These are phyloP conservation scores for Luffa aegyptiaca DNA, from an alignment of 306 rosid genomes.

Conservation along the genomic window DNA sequence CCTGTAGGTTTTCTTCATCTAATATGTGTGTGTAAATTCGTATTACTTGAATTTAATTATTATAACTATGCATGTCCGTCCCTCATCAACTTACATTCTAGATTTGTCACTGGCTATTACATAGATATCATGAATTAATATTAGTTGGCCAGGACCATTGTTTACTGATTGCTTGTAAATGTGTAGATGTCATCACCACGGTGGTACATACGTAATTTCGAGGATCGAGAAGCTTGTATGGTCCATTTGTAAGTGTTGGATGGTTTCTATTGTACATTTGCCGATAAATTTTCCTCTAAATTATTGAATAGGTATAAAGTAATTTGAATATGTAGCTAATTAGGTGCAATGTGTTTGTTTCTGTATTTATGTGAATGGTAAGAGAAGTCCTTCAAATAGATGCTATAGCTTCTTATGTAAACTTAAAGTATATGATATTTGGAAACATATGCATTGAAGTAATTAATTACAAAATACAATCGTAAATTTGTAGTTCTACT, in stretches of 20 bases:
- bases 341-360: neutral
- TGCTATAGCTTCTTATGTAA: neutral
- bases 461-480: neutral
- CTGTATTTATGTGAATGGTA: neutral
- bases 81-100: neutral
- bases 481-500: neutral
- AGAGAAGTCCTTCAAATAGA: neutral
- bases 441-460: neutral
- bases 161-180: slow-evolving; percentile 15
- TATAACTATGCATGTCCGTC: neutral
- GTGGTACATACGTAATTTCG: slow-evolving; percentile 73
- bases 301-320: neutral
- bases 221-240: slow-evolving; percentile 44
- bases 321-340: neutral
- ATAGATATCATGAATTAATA: neutral
- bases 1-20: neutral
- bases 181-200: slow-evolving; percentile 77
- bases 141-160: neutral
- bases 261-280: slow-evolving; percentile 7
- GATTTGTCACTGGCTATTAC: neutral
- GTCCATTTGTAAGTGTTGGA: slow-evolving; percentile 60
- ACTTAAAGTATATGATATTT: neutral
- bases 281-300: neutral
- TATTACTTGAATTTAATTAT: neutral
- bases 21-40: neutral